Percentiles rank a stretch among this genome's conserved stretches.
These are phyloP conservation scores for Catunica adiposa DNA, from an alignment of 2,329 filamentous ascomycete genomes.

Conservation along the genomic window DNA sequence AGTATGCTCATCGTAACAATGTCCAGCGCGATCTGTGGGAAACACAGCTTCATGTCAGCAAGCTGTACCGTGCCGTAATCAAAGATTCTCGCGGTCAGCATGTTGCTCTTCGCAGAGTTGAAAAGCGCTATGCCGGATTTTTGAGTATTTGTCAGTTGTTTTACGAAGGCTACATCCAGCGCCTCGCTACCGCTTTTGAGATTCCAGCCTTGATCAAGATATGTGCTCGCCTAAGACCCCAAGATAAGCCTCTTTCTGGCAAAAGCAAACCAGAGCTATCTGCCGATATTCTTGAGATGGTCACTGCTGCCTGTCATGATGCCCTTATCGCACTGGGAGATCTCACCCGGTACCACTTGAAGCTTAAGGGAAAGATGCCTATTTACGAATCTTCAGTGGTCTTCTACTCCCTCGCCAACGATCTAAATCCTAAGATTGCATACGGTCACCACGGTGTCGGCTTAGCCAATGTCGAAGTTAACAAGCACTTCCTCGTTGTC, in stretches of 20 bases:
- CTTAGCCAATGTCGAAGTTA: constrained; percentile 63
- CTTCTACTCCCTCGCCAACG: constrained; percentile 70
- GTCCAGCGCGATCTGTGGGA: constrained; percentile 64
- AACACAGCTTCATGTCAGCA: constrained; percentile 61
- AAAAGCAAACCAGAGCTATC: constrained; percentile 24
- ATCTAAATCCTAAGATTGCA: constrained; percentile 63
- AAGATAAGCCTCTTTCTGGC: not conserved
- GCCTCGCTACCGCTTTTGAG: constrained; percentile 46
- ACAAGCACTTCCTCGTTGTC: constrained; percentile 66
- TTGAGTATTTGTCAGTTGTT: constrained; percentile 78
- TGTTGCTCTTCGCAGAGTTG: constrained; percentile 57
- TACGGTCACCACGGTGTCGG: constrained; percentile 80
- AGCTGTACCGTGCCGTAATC: constrained; percentile 37
- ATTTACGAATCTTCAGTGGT: constrained; percentile 66
- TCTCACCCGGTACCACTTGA: constrained; percentile 68
- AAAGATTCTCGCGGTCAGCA: constrained; percentile 14
- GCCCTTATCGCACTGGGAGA: constrained; percentile 80
- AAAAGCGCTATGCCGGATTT: constrained; percentile 68
- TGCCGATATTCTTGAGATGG: constrained; percentile 35
- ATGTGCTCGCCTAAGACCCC: constrained; percentile 16
- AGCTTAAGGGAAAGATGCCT: constrained; percentile 54
- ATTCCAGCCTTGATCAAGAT: constrained; percentile 33
- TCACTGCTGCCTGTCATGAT: constrained; percentile 62
- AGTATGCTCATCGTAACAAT: constrained; percentile 43
- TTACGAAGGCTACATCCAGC: constrained; percentile 72